Base-by-base conservation (phyloP, 306 rosid species). In the Morella rubra region DNA sequence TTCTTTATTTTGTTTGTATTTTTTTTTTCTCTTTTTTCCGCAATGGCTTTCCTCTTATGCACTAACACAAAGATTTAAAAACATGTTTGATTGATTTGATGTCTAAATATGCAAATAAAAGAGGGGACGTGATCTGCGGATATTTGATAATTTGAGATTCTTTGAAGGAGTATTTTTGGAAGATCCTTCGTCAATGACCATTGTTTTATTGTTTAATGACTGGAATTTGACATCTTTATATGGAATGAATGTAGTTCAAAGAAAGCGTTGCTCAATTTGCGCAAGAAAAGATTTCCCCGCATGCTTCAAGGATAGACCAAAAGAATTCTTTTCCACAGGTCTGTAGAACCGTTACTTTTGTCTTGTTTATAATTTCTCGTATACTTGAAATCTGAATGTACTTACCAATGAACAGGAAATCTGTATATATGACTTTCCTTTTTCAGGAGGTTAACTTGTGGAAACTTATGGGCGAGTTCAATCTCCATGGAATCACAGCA, bases 391-490 rank as follows among this genome's bases (percentile, higher is more conserved):
- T 75, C 45, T 86, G 62, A 73, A 44, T 78, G 42, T 73, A 53
- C 50, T 68, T 84, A 69, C 15, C 44, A 24, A 24, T 0, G 27
- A 24, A 24, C 27, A 24, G 27, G 44, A 22, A 59, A 68, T 75
- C 45, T 86, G 62, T 69, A 44, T 78, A 24, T 73, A 53, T 24
- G 27, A 24, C 27, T n/a, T 62, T 77, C 72, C 69, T 64, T 59
- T 78, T 78, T 69, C 84, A 92, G 96, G 98, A 88, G 78, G 92
- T 89, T 58, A 90, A 94, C 95, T 86, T 94, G 76, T 94, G 98
- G 98, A 92, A 88, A 85, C 86, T 84, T 81, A 92, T 94, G 97
- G 97, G 98, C 19, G 95, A 90, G 9, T 92, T 94, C 81, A 90
- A 89, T 81, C 98, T 92, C 80, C 97, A 89, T 71, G 97, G 98